Conservation (phyloP, 805 yeast species). For the Kazachstania taianensis region DNA sequence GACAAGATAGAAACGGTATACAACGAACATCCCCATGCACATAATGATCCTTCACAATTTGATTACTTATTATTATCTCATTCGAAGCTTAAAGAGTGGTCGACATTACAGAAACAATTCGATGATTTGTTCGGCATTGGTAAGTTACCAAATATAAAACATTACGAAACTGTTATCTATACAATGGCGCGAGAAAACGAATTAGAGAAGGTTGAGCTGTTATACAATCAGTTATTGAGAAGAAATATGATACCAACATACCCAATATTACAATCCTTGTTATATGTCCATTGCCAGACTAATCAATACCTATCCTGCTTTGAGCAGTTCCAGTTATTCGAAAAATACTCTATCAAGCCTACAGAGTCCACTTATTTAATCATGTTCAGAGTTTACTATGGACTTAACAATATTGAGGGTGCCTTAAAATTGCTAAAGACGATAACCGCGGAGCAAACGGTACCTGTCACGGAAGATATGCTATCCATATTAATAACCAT, state of each 20-base stretch:
- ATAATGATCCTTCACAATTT: slow-evolving; percentile 35
- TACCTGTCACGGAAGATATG: slow-evolving; percentile 18
- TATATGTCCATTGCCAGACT: slow-evolving; percentile 18
- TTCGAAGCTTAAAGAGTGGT: slow-evolving; percentile 40
- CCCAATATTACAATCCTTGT: slow-evolving; percentile 21
- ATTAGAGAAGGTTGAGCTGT: slow-evolving; percentile 35
- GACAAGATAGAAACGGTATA: slow-evolving; percentile 29
- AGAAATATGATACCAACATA: slow-evolving; percentile 39
- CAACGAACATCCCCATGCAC: slow-evolving; percentile 32
- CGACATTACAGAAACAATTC: slow-evolving; percentile 43
- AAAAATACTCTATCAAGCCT: slow-evolving; percentile 22
- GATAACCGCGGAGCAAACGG: slow-evolving; percentile 17
- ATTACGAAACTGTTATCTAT: slow-evolving; percentile 52
- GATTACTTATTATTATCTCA: slow-evolving; percentile 39
- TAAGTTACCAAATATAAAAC: slow-evolving; percentile 40
- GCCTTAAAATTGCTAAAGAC: slow-evolving; percentile 25
- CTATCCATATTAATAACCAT: slow-evolving; percentile 19
- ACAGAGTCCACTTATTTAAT: slow-evolving; percentile 19
- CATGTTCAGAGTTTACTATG: slow-evolving; percentile 22
- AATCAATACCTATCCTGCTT: slow-evolving; percentile 21
- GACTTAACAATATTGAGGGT: slow-evolving; percentile 20
- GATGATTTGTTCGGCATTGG: slow-evolving; percentile 47
- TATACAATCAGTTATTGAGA: slow-evolving; percentile 39
- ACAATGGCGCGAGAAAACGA: slow-evolving; percentile 46
- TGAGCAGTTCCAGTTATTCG: slow-evolving; percentile 23